Evolutionary conservation across 495 filamentous ascomycete genomes (phyloP).

Genomic region (Daldinia grandis): DNA sequence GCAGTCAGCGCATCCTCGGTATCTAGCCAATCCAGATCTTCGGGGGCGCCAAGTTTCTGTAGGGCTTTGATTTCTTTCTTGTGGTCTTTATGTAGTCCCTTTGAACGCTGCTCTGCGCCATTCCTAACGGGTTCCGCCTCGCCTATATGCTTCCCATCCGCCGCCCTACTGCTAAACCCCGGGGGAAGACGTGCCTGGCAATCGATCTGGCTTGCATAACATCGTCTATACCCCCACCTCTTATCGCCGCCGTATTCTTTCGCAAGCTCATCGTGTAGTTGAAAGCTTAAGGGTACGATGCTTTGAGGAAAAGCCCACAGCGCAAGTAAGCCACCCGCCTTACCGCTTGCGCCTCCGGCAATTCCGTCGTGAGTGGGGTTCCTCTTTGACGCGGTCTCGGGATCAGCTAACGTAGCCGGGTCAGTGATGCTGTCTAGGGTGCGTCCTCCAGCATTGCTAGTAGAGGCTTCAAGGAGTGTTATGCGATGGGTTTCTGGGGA

Average conservation of each 20-base stretch:
- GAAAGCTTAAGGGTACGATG: constrained; percentile 80
- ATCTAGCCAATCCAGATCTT: constrained; percentile 81
- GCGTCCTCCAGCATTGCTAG: constrained; percentile 47
- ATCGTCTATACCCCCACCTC: constrained; percentile 82
- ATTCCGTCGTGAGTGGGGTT: constrained; percentile 61
- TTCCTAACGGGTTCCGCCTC: not conserved
- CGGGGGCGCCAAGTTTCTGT: constrained; percentile 53
- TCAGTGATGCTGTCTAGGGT: constrained; percentile 48
- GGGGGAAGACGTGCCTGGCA: constrained; percentile 57
- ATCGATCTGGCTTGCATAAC: constrained; percentile 69
- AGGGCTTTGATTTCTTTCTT: constrained; percentile 35
- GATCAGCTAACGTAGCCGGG: constrained; percentile 44
- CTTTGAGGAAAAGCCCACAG: constrained; percentile 84
- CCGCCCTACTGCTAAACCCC: not conserved
- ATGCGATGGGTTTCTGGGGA: constrained; percentile 73
- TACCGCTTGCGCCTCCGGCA: constrained; percentile 87
- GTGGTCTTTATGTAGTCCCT: constrained; percentile 43
- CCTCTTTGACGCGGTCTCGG: constrained; percentile 39
- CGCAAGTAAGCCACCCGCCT: constrained; percentile 84
- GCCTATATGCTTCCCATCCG: constrained; percentile 39
- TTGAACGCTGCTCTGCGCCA: constrained; percentile 12
- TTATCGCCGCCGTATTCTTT: constrained; percentile 77
- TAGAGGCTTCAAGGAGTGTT: constrained; percentile 81
- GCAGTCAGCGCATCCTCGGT: constrained; percentile 59
- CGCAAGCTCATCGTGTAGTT: constrained; percentile 77